Conservation (phyloP, 257 asterid genomes). For the Scutellaria baicalensis region DNA sequence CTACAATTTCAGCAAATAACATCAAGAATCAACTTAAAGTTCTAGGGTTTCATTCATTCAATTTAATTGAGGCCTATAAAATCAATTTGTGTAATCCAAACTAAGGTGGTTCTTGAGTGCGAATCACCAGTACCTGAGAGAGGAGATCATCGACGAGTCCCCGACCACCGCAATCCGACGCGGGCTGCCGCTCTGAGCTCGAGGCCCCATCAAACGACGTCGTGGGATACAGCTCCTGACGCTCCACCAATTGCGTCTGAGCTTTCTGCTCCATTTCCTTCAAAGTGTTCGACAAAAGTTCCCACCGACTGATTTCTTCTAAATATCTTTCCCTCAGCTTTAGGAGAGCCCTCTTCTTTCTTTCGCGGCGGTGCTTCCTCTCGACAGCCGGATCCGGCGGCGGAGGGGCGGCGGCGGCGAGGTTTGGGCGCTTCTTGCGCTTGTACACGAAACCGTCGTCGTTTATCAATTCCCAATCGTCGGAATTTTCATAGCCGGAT, state of each 20-base stretch:
- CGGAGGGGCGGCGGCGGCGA: constrained; percentile 30
- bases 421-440: constrained; percentile 48
- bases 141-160: constrained; percentile 50
- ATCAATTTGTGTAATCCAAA: too few species aligned
- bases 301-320: constrained; percentile 65
- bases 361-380: constrained; percentile 40
- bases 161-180: constrained; percentile 24
- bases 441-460: constrained; percentile 64
- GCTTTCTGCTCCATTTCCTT: constrained; percentile 37
- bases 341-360: constrained; percentile 51
- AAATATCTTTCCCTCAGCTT: constrained; percentile 45
- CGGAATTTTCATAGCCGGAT: constrained; percentile 33
- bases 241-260: constrained; percentile 17
- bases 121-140: constrained; percentile 37
- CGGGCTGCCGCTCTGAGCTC: constrained; percentile 11
- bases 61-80: too few species aligned
- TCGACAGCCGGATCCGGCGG: constrained; percentile 56
- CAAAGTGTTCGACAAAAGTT: constrained; percentile 59
- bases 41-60: neutral
- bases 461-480: constrained; percentile 58
- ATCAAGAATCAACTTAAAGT: neutral
- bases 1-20: constrained; percentile 25
- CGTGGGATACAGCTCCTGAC: constrained; percentile 19
- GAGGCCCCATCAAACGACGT: constrained; percentile 25
- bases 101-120: neutral